Percentiles rank a stretch among this genome's conserved stretches.
These are phyloP conservation scores for Monilinia vaccinii-corymbosi DNA, from an alignment of 2,329 filamentous ascomycete species.

Conservation along the genomic window DNA sequence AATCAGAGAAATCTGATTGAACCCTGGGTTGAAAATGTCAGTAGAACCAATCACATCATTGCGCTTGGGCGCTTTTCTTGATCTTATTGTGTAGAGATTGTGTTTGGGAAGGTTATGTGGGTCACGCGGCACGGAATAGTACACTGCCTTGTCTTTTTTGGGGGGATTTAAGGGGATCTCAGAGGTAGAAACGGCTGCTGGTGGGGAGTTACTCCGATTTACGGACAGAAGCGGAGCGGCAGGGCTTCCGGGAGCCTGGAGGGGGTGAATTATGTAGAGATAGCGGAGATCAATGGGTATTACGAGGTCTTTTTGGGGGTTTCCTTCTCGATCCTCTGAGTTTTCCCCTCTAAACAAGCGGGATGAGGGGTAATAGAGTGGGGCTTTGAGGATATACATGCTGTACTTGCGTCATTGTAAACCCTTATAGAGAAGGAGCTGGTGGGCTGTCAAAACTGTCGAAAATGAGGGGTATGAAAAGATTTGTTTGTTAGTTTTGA, in stretches of 20 bases:
- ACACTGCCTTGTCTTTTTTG: too few relatives aligned
- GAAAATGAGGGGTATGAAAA: not conserved
- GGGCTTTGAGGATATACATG: not conserved
- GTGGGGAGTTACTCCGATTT: not conserved
- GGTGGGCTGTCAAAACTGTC: not conserved
- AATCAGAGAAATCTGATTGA: not conserved
- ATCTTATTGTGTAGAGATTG: not conserved
- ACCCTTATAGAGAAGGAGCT: not conserved
- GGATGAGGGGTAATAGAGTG: slow-evolving; percentile 2
- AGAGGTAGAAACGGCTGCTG: too few relatives aligned
- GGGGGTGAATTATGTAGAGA: not conserved
- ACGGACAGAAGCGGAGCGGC: not conserved
- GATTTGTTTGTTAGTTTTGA: not conserved
- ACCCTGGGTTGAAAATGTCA: not conserved
- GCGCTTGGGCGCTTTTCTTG: not conserved
- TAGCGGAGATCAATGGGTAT: not conserved
- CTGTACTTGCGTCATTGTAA: not conserved
- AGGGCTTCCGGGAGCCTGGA: not conserved
- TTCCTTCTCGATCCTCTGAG: not conserved
- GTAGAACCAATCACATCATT: not conserved
- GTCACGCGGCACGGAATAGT: too few relatives aligned
- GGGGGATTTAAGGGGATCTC: too few relatives aligned
- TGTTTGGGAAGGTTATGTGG: not conserved
- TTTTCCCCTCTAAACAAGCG: not conserved
- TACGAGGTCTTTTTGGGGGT: not conserved